Base-by-base conservation (phyloP, 2,329 filamentous ascomycete species). In the Ilyonectria sp. region DNA sequence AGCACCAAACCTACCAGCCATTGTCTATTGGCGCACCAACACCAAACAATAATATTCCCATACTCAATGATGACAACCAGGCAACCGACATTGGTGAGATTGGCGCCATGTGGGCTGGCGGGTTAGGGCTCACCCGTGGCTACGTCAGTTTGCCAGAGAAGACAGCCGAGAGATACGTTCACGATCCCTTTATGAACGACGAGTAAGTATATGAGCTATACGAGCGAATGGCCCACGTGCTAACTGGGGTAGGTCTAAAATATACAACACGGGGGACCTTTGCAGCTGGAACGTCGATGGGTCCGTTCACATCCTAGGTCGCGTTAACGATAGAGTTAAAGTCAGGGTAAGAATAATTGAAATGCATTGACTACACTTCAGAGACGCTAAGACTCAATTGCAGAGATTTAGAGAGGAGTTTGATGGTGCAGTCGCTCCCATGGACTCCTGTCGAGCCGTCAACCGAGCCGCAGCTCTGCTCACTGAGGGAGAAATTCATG, bases 191-290 rank as follows among this genome's bases (percentile, higher is more conserved):
- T 69, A 70, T 77, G 6, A 81, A 81, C 58, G 81, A 89, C 66
- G 86, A 86, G 85, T 87, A 79, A 74, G 13, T 46, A 13, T 19
- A 40, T 13, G 11, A 23, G 10, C 5, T 40, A 6, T n/a, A 5
- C 1, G 5, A 11, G 29, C 21, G n/a, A 10, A 40, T 40, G 13
- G 17, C 9, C 37, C n/a, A 23, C 52, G 47, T 17, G 35, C 21
- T 26, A 2, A 33, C 8, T 52, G n/a, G 19, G 3, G 7, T 4
- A 75, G 74, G 1, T 71, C 69, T 9, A 80, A 80, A 69, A 89
- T 90, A 87, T 90, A 89, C 78, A 88, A 88, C 71, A 90, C 88
- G 0, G 88, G 88, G 2, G 88, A 91, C 69, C 80, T 90, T 9
- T 87, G 85, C 26, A 80, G 82, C n/a, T 90, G 87, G 87, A 81